These are phyloP conservation scores for Nowakowskiella sp. DNA, from an alignment of 192 early-diverging fungal species.

Conservation along the genomic window DNA sequence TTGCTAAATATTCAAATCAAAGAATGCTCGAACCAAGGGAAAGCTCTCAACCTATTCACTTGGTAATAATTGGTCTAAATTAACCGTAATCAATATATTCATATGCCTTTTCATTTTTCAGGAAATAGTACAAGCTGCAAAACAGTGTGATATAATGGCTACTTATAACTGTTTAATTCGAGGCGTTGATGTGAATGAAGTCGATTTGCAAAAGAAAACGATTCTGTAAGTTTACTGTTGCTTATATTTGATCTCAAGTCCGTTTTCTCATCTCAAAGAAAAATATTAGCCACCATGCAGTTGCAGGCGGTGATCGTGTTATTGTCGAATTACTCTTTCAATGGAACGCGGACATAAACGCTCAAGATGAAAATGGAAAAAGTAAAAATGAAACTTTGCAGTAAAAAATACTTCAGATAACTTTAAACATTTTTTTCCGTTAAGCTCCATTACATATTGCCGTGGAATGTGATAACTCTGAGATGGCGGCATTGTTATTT, in stretches of 20 bases:
- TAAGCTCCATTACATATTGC: background rate
- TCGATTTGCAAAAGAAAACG: conserved; percentile 47
- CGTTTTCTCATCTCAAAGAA: background rate
- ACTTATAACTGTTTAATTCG: conserved; percentile 58
- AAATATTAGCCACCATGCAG: conserved; percentile 53
- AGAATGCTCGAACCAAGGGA: background rate
- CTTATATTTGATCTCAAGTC: background rate
- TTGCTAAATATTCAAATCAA: conserved; percentile 38
- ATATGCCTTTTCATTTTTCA: conserved; percentile 21
- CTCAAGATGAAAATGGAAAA: conserved; percentile 54
- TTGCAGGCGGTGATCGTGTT: conserved; percentile 53
- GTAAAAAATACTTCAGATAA: background rate
- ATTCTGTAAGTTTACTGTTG: conserved; percentile 12
- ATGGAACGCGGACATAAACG: conserved; percentile 69
- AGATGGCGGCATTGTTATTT: background rate
- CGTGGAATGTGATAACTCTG: background rate
- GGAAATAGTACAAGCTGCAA: conserved; percentile 52
- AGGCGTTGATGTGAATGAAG: conserved; percentile 66
- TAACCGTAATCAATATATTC: background rate
- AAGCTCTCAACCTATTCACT: conserved; percentile 9
- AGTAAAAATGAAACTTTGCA: background rate
- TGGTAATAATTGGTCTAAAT: conserved; percentile 1
- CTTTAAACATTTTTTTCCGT: background rate
- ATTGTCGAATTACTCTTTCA: conserved; percentile 71
- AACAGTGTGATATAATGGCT: conserved; percentile 43